phyloP scores from a whole-genome alignment of 371 early-diverging fungal genomes.

The Nematocida sp. region DNA sequence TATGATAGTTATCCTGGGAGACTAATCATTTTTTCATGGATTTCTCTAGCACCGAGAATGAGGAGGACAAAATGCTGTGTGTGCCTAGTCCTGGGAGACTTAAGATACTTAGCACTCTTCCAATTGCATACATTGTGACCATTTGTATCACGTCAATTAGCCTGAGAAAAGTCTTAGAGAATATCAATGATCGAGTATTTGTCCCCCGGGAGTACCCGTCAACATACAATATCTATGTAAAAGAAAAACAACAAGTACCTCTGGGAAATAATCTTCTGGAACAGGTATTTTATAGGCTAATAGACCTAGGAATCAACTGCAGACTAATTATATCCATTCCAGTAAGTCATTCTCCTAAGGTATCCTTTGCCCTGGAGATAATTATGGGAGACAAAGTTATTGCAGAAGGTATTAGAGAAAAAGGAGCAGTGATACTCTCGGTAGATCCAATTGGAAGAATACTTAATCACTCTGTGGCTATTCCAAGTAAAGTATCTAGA shows the following conservation, averaged over 20 bases:
- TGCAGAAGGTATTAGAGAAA: neutral
- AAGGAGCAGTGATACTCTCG: neutral
- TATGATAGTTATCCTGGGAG: neutral
- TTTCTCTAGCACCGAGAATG: slow-evolving; percentile 35
- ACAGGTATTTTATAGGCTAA: neutral
- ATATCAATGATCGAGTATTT: too few relatives aligned
- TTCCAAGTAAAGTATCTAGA: neutral
- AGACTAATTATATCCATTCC: slow-evolving; percentile 20
- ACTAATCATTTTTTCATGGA: neutral
- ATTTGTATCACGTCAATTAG: neutral
- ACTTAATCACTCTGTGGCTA: slow-evolving; percentile 22
- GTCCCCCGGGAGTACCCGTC: slow-evolving; percentile 5
- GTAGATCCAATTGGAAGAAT: neutral
- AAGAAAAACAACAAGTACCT: slow-evolving; percentile 3
- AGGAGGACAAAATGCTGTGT: neutral
- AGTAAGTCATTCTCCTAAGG: neutral
- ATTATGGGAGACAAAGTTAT: slow-evolving; percentile 21
- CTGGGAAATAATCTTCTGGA: neutral
- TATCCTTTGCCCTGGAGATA: slow-evolving; percentile 14
- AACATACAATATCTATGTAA: slow-evolving; percentile 27
- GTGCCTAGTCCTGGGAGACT: neutral
- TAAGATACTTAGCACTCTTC: neutral
- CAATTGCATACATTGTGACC: neutral
- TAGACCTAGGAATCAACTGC: neutral
- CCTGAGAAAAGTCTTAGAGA: too few relatives aligned